A percentile compares a stretch with the other conserved stretches of the same genome.
Evolutionary conservation across 2,329 filamentous ascomycete genomes (phyloP).

Genomic region (Neonectria sp.): DNA sequence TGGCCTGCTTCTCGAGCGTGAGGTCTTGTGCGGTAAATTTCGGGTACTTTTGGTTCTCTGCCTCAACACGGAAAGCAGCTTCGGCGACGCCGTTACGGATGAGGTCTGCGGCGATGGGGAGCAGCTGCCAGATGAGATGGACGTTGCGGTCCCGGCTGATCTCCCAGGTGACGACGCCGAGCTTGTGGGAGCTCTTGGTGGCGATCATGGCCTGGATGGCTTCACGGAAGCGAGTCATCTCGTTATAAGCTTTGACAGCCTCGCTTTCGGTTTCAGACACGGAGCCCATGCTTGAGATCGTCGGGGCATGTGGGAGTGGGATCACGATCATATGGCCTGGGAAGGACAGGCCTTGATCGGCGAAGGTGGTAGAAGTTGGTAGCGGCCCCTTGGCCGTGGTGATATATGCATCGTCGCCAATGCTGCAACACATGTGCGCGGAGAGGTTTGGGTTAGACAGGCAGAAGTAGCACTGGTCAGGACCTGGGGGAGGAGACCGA

Average conservation of each 20-base stretch:
- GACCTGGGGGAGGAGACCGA: constrained; percentile 73
- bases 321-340: constrained; percentile 94
- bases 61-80: constrained; percentile 89
- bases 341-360: constrained; percentile 75
- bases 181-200: constrained; percentile 66
- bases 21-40: constrained; percentile 65
- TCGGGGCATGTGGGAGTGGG: constrained; percentile 85
- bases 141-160: constrained; percentile 87
- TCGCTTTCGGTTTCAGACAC: constrained; percentile 65
- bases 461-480: constrained; percentile 94
- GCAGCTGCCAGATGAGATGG: constrained; percentile 94
- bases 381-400: constrained; percentile 95
- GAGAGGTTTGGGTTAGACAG: constrained; percentile 88
- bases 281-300: constrained; percentile 76
- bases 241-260: constrained; percentile 75
- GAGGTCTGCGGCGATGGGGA: constrained; percentile 80
- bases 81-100: constrained; percentile 84
- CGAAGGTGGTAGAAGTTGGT: constrained; percentile 78
- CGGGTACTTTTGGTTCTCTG: constrained; percentile 78
- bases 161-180: constrained; percentile 93
- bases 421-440: constrained; percentile 90
- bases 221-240: constrained; percentile 87
- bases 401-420: constrained; percentile 89
- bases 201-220: constrained; percentile 85
- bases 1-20: constrained; percentile 64